Base-by-base conservation (phyloP, 495 filamentous ascomycete species). In the Hypomontagnella monticulosa region DNA sequence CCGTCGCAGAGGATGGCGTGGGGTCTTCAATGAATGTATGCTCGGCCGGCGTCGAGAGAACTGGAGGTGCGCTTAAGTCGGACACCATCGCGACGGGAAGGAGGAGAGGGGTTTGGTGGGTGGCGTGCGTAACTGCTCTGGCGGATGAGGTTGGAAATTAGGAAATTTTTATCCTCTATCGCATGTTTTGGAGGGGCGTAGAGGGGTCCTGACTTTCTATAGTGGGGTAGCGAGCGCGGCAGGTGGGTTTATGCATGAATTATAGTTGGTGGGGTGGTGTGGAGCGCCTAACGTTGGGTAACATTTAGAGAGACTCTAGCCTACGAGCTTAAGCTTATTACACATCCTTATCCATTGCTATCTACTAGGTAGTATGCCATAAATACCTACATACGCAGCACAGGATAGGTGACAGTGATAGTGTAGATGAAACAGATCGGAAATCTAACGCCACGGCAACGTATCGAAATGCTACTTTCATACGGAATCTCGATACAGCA, bases 21-120 rank as follows among this genome's bases (percentile, higher is more conserved):
- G 82, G 76, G 55, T 87, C 81, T 66, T 93, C 89, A 72, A 95
- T 88, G 18, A 95, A 82, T 1, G 53, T 67, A 61, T 94, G 84
- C 50, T 88, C 87, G 49, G 93, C 93, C 16, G 93, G 91, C 1
- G 95, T 97, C 0, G 93, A 98, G 42, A 99, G 87, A 2, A 91
- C 87, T 1, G 93, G 94, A 1, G 93, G 77, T 7, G 79, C 76
- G 30, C 64, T 72, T 0, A 80, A 72, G 42, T 79, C 77, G 40
- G 54, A 57, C 14, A 75, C 54, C 79, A 79, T 80, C 19, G 32
- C 32, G 27, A 49, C 8, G 14, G n/a, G 4, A 27, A 46, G 36
- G 10, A 9, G 15, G 15, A 15, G 15, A 27, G 23, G 23, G 23
- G 23, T 27, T 27, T 27, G 23, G 23, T 6, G 23, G 6, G 6